Conservation (phyloP, 164 flowering plant genomes). For the Warburgia ugandensis region DNA sequence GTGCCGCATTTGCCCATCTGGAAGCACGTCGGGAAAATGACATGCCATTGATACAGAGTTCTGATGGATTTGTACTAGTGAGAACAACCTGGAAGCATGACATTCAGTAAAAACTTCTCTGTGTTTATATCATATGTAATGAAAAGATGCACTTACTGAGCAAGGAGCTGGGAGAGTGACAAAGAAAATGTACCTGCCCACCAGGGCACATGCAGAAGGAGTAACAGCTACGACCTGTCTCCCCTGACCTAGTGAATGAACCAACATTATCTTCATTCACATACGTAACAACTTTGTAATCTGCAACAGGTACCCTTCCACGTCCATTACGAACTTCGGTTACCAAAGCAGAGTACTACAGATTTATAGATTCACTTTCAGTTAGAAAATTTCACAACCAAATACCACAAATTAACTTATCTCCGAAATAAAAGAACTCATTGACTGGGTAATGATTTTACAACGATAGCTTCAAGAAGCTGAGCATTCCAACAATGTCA, state of each 20-base stretch:
- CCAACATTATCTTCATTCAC: slow-evolving; percentile 27
- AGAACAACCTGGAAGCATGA: slow-evolving; percentile 77
- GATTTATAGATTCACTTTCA: slow-evolving; percentile 4
- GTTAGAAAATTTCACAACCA: slow-evolving; percentile 5
- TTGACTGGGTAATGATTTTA: too few species aligned
- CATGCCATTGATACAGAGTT: slow-evolving; percentile 97
- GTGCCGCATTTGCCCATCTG: slow-evolving; percentile 98
- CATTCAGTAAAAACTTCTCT: not conserved
- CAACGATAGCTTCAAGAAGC: too few species aligned
- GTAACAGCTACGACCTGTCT: slow-evolving; percentile 62
- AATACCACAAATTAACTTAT: too few species aligned
- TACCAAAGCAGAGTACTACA: slow-evolving; percentile 74
- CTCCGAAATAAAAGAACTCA: too few species aligned
- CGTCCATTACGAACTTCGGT: slow-evolving; percentile 68
- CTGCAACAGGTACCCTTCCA: slow-evolving; percentile 98
- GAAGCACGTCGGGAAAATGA: slow-evolving; percentile 95
- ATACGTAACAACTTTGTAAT: slow-evolving; percentile 80
- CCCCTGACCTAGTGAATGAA: slow-evolving; percentile 16
- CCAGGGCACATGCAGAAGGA: slow-evolving; percentile 99
- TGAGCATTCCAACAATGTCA: too few species aligned
- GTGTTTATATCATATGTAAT: not conserved
- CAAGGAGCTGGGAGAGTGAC: not conserved
- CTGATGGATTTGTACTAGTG: slow-evolving; percentile 84
- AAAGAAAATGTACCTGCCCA: slow-evolving; percentile 64
- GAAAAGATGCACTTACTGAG: slow-evolving; percentile 1